Evolutionary conservation across 2,329 filamentous ascomycete genomes (phyloP).

Genomic region (Penicillium sp.): DNA sequence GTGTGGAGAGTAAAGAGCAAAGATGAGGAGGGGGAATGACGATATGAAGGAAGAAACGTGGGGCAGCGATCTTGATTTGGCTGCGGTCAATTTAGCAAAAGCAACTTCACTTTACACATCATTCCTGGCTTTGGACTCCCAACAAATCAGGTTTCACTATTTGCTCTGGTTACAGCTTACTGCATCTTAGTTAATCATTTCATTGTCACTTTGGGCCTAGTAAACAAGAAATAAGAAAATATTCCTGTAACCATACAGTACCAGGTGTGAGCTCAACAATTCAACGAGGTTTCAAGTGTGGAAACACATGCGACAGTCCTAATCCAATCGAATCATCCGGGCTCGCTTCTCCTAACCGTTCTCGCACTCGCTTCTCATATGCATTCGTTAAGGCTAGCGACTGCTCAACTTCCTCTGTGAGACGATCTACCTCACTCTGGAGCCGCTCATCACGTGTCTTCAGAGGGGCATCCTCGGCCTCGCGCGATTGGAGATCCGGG

Average conservation of each 20-base stretch:
- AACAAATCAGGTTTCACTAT: not conserved
- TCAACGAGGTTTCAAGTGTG: constrained; percentile 26
- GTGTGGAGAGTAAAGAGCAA: not conserved
- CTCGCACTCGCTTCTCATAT: constrained; percentile 41
- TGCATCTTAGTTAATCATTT: not conserved
- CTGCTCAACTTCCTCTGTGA: constrained; percentile 55
- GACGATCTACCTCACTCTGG: constrained; percentile 54
- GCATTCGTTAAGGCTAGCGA: constrained; percentile 48
- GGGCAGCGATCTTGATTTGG: constrained; percentile 26
- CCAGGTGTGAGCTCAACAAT: not conserved
- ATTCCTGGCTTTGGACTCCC: no score
- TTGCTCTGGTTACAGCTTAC: not conserved
- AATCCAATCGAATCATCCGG: constrained; percentile 1
- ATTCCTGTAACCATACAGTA: not conserved
- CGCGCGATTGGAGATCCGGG: constrained; percentile 53
- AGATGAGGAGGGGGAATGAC: constrained; percentile 17
- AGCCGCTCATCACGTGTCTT: constrained; percentile 53
- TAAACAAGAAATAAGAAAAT: no score
- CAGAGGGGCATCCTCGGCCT: constrained; percentile 34
- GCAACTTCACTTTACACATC: no score
- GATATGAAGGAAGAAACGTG: constrained; percentile 20
- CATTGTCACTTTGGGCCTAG: not conserved
- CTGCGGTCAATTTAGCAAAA: constrained; percentile 11
- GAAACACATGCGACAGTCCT: constrained; percentile 35
- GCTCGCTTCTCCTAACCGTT: constrained; percentile 21